Conservation (phyloP, 2,329 filamentous ascomycete genomes). For the Phialocephala sp. region DNA sequence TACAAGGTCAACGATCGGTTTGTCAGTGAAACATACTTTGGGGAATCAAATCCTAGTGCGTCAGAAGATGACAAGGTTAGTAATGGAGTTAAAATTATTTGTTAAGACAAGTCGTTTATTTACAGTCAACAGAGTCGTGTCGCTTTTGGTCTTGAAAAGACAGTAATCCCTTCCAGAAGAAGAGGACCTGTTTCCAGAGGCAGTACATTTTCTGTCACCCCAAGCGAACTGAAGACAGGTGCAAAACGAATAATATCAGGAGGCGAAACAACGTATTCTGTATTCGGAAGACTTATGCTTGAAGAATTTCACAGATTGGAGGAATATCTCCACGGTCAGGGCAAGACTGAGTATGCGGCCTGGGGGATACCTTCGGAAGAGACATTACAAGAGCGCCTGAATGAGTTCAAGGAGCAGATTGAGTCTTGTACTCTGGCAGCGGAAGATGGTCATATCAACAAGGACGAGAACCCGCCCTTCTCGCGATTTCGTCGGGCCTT, state of each 20-base stretch:
- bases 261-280: slow-evolving; percentile 23
- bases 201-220: neutral
- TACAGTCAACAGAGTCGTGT: neutral
- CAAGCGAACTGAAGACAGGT: neutral
- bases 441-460: slow-evolving; percentile 19
- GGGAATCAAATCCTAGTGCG: neutral
- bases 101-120: neutral
- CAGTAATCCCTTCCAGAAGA: too few relatives aligned
- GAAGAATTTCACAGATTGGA: slow-evolving; percentile 18
- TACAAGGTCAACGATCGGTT: too few relatives aligned
- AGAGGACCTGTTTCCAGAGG: neutral
- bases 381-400: slow-evolving; percentile 27
- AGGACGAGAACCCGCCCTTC: slow-evolving; percentile 36
- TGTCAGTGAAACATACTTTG: too few relatives aligned
- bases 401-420: slow-evolving; percentile 23
- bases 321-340: slow-evolving; percentile 12
- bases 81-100: neutral
- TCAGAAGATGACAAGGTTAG: neutral
- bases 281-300: slow-evolving; percentile 29
- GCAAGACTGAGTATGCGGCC: slow-evolving; percentile 7
- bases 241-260: neutral
- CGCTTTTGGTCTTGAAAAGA: too few relatives aligned
- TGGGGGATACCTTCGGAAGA: slow-evolving; percentile 29
- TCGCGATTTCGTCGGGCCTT: slow-evolving; percentile 61
- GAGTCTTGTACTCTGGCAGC: slow-evolving; percentile 26